These are phyloP conservation scores for Rhizophagus prolifer DNA, from an alignment of 192 early-diverging fungal species.

Conservation along the genomic window DNA sequence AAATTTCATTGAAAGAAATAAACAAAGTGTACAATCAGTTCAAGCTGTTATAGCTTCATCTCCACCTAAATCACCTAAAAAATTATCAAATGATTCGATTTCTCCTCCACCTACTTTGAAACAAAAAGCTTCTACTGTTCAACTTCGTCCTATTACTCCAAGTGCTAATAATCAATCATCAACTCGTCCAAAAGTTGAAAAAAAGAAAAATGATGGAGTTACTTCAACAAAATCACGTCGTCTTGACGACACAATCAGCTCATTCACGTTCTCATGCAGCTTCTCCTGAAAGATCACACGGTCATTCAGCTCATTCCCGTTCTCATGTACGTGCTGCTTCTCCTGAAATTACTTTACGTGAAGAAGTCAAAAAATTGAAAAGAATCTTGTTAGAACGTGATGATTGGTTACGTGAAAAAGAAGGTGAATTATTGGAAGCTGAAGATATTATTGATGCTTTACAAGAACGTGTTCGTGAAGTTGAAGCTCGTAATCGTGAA, in stretches of 20 bases:
- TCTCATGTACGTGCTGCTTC: background rate
- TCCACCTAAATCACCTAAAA: background rate
- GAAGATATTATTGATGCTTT: constrained; percentile 19
- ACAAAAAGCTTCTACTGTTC: background rate
- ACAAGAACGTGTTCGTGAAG: background rate
- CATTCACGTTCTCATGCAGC: constrained; percentile 1
- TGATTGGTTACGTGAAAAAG: constrained; percentile 3
- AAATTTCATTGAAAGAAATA: constrained; percentile 7
- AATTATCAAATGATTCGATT: constrained; percentile 2
- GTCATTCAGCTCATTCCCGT: background rate
- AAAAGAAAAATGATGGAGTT: background rate
- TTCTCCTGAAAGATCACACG: background rate
- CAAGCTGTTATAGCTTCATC: background rate
- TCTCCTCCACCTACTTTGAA: constrained; percentile 1
- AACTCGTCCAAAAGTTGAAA: background rate
- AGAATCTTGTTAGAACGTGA: background rate
- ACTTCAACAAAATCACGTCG: background rate
- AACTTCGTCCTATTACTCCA: too few relatives aligned
- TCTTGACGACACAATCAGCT: background rate
- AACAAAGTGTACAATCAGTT: background rate
- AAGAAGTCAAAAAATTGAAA: constrained; percentile 20
- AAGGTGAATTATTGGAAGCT: background rate
- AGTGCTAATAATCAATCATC: background rate
- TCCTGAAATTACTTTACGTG: background rate
- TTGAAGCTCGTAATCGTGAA: constrained; percentile 15